Base-by-base conservation (phyloP, 306 rosid species). In the Dicorynia guianensis region DNA sequence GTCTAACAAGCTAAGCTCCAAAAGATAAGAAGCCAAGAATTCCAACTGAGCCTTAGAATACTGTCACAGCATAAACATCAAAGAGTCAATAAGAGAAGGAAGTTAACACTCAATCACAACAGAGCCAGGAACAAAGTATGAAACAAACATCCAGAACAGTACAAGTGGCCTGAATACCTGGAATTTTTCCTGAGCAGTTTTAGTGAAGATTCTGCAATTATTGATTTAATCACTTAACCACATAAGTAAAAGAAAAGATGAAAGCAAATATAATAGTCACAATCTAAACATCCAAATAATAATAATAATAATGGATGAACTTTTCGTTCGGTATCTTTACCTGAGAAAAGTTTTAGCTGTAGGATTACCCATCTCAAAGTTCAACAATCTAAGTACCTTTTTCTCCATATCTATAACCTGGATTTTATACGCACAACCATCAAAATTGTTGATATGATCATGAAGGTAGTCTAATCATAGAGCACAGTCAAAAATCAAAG, bases 371-470 rank as follows among this genome's bases (percentile, higher is more conserved):
- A 43, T 53, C 54, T 78, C 86, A 67, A 35, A 75, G 65, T 69
- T 75, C 69, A 78, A 67, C 66, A 66, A 18, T 12, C 43, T 46
- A 13, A 50, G 78, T 42, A 83, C 67, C 11, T 86, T 66, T 11
- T 52, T 78, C 82, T 83, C 90, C 90, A 83, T 83, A n/a, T 67
- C 75, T 58, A 78, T 11, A 49, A 80, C 80, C 87, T 84, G 63
- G 54, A 25, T 1, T 34, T 61, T 49, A 14, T 58, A 4, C 57
- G 1, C 44, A 18, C 11, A 43, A 39, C 40, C 25, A 13, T 8
- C 15, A 30, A n/a, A 47, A 8, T 46, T 25, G 6, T 57, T 57
- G n/a, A 10, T 4, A 15, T 5, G 57, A 15, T n/a, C 6, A 52
- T 52, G 20, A 52, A 52, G 20, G 38, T 19, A 66, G 4, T 76